These are phyloP conservation scores for Metschnikowia peoriensis DNA, from an alignment of 805 yeast species.

Conservation along the genomic window DNA sequence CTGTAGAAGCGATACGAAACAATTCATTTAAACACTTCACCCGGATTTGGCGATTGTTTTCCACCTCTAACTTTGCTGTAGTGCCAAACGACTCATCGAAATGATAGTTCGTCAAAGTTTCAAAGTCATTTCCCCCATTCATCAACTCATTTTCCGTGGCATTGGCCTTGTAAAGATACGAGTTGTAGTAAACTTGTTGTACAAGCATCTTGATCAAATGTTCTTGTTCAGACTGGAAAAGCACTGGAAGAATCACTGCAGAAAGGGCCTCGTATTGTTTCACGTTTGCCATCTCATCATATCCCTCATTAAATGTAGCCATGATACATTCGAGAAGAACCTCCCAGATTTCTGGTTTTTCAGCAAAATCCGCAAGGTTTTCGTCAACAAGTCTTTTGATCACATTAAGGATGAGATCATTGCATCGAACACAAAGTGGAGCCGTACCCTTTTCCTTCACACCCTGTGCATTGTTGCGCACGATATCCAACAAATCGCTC, in stretches of 20 bases:
- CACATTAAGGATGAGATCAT: constrained; percentile 41
- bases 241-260: constrained; percentile 38
- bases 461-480: constrained; percentile 43
- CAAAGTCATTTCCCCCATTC: constrained; percentile 21
- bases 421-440: constrained; percentile 55
- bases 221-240: constrained; percentile 20
- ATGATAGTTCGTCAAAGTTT: constrained; percentile 27
- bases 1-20: constrained; percentile 41
- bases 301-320: constrained; percentile 37
- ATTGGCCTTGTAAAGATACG: constrained; percentile 58
- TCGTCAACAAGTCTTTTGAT: constrained; percentile 26
- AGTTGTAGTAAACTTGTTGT: constrained; percentile 52
- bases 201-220: constrained; percentile 43
- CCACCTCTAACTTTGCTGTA: constrained; percentile 47
- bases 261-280: constrained; percentile 44
- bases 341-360: constrained; percentile 35
- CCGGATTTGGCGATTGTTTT: constrained; percentile 49
- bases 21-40: constrained; percentile 51
- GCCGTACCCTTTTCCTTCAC: constrained; percentile 25
- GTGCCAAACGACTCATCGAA: constrained; percentile 60
- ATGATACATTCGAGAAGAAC: constrained; percentile 41
- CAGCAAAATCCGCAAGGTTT: constrained; percentile 8
- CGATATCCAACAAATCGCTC: constrained; percentile 51
- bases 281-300: constrained; percentile 46
- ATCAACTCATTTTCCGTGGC: constrained; percentile 43